Percentiles rank a stretch among this genome's conserved stretches.
phyloP scores from a whole-genome alignment of 192 early-diverging fungal species.

The Haplosporangium gracile region DNA sequence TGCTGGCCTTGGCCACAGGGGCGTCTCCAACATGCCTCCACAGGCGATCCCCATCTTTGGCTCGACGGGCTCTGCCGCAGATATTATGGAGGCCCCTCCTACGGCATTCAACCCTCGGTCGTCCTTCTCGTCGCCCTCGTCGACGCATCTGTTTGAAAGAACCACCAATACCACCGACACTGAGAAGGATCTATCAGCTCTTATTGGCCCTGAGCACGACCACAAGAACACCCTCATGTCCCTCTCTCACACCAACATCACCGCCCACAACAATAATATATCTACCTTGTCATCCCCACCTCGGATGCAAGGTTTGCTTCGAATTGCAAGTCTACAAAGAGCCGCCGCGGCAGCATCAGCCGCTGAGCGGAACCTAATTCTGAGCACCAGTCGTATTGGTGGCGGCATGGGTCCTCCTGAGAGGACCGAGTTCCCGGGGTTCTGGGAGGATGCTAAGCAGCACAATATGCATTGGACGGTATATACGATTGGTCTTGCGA shows the following conservation, averaged over 20 bases:
- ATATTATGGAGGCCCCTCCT: background rate
- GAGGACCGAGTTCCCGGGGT: conserved; percentile 24
- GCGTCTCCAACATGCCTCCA: conserved; percentile 26
- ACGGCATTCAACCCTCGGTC: background rate
- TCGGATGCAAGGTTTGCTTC: background rate
- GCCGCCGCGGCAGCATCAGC: background rate
- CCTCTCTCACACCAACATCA: background rate
- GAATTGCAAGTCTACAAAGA: background rate
- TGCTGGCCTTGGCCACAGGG: background rate
- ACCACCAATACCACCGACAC: background rate
- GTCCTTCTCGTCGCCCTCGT: background rate
- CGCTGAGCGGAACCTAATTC: background rate
- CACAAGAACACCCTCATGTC: background rate
- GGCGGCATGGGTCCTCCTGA: background rate
- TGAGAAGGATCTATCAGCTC: background rate
- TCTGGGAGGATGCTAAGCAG: conserved; percentile 42
- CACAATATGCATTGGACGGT: conserved; percentile 37
- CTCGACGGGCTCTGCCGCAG: conserved; percentile 5
- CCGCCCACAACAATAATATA: background rate
- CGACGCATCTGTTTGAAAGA: background rate
- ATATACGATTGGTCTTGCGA: conserved; percentile 12
- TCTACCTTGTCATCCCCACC: background rate
- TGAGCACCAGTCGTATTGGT: background rate
- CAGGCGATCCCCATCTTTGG: conserved; percentile 14
- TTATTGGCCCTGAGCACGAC: background rate